Evolutionary conservation across 768 basidiomycete genomes (phyloP), one percentile per base, ranked within the genome.

Genomic region (Russula vinacea): DNA sequence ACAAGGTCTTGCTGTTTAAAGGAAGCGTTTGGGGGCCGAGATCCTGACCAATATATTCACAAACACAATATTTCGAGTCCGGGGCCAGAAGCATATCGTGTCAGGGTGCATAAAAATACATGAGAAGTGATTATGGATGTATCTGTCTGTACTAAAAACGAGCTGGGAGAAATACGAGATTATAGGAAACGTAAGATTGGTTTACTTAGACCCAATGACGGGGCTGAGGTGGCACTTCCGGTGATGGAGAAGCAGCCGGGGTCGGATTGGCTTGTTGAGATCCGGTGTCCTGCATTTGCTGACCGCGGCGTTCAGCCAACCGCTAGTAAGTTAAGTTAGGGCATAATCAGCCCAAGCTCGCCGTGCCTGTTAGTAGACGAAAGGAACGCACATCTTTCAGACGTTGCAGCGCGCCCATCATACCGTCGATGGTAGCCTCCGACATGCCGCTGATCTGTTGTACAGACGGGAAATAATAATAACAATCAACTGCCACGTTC

Each of bases 391-490:
- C 87, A 17, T 75, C 75, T 75, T 86, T 89, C 60, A 90, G 74
- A 37, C 79, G 75, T 69, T 88, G 82, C 53, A 87, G 79, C 0
- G 80, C 82, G 26, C 73, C 71, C 56, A 88, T 72, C 49, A 89
- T 79, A 24, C 80, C 79, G 51, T 88, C 87, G 19, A 90, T 80
- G 0, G 87, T 85, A 17, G 80, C 78, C 71, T 90, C 89, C 2
- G 88, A 88, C 62, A 89, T 71, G 56, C 88, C 86, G 9, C 76
- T 75, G 76, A 86, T 80, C 88, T 87, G 63, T n/a, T n/a, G n/a
- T n/a, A n/a, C n/a, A n/a, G n/a, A n/a, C n/a, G n/a, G n/a, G n/a
- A n/a, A n/a, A n/a, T n/a, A n/a, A n/a, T n/a, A n/a, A n/a, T n/a
- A n/a, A n/a, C n/a, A n/a, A 17, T 26, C 39, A 26, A 29, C 67